phyloP scores from a whole-genome alignment of 2,329 filamentous ascomycete species.

The Pseudopyricularia cyperi region DNA sequence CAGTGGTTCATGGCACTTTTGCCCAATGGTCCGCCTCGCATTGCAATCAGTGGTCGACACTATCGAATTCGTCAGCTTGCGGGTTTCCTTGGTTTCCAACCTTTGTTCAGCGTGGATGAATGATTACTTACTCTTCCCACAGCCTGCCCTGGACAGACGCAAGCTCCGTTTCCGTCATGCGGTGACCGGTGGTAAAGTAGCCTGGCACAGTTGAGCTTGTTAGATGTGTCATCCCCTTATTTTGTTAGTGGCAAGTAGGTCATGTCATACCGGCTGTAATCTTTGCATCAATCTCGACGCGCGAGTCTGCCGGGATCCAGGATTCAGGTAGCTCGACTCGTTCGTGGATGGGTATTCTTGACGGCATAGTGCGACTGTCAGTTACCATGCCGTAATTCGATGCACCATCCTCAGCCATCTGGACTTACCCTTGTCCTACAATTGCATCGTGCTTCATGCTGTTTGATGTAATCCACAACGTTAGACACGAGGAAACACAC shows the following conservation, averaged over 20 bases:
- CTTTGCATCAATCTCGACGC: conserved; percentile 98
- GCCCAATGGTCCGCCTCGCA: neutral
- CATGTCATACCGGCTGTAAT: conserved; percentile 69
- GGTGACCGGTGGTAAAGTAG: conserved; percentile 76
- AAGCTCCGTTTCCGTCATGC: conserved; percentile 79
- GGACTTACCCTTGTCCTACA: conserved; percentile 58
- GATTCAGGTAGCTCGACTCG: conserved; percentile 85
- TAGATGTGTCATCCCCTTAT: neutral
- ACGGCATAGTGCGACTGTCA: conserved; percentile 2
- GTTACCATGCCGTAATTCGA: neutral
- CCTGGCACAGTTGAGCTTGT: conserved; percentile 22
- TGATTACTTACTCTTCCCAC: conserved; percentile 62
- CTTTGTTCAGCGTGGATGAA: conserved; percentile 1
- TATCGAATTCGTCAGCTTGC: conserved; percentile 14
- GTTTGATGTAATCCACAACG: conserved; percentile 6
- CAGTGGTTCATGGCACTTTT: neutral
- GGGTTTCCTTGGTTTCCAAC: conserved; percentile 6
- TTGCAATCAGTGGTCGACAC: conserved; percentile 13
- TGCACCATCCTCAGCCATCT: too few species aligned
- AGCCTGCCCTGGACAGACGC: conserved; percentile 75
- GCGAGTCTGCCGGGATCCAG: conserved; percentile 84
- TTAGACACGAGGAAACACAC: conserved; percentile 7
- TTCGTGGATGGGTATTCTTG: conserved; percentile 71
- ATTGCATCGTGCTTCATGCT: conserved; percentile 89
- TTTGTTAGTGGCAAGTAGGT: neutral